Evolutionary conservation across 495 filamentous ascomycete species (phyloP), one percentile per base, ranked within the genome.

Genomic region (Tuber umbilicatum): DNA sequence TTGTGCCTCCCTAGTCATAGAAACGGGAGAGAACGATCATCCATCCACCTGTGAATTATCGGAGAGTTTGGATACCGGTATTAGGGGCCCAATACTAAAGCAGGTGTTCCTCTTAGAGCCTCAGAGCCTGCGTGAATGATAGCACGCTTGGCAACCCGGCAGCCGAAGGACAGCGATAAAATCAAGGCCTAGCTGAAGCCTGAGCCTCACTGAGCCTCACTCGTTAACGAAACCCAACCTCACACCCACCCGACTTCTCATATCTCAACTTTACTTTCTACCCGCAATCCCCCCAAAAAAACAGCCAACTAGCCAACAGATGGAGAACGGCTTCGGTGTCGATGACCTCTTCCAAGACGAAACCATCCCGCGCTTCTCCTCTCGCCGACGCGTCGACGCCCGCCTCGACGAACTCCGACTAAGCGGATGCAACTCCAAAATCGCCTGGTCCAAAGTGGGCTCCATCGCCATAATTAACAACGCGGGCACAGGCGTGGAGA

Each of bases 371-470:
- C 75, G 67, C 43, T 73, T 68, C 74, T 73, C 72, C 42, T 70
- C 79, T 19, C 79, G 73, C 41, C 72, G 78, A 7, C 31, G 73
- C n/a, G 80, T 75, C 27, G 79, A 81, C 6, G 79, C 75, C 31
- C 89, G 91, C 50, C 78, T 97, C 41, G 92, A 94, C 81, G 93
- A 97, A 76, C 87, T 97, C 81, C 89, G 92, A 64, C 79, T 87
- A 70, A 87, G 87, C 74, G 94, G 94, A 4, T 97, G 93, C 81
- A 91, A 91, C 85, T 91, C 94, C 78, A 90, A 88, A 76, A 87
- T 97, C 72, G 90, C 91, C 70, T 98, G 96, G 96, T 97, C 95
- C 27, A 92, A 90, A 73, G 86, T 89, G 81, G 95, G 95, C 73
- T 93, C 90, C 79, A 92, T 98, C 82, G 94, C 94, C 41, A 90